Evolutionary conservation across 2,329 filamentous ascomycete genomes (phyloP), one percentile per base, ranked within the genome.

Genomic region (Cladobotryum protrusum): DNA sequence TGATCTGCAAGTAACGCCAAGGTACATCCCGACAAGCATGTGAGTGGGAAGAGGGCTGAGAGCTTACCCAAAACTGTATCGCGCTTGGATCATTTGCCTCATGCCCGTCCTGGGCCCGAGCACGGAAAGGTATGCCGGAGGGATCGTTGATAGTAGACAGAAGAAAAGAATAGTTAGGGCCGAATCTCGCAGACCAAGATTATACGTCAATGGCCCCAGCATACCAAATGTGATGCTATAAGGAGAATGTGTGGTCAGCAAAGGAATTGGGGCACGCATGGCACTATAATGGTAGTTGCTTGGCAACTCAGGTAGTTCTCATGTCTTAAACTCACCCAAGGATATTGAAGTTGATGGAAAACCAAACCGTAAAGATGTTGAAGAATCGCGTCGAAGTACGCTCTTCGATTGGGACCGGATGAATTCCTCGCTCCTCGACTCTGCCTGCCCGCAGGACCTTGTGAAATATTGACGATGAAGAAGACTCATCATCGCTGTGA

Each of bases 41-140:
- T 33, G 20, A 24, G 13, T 17, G n/a, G 17, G 50, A 29, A 37
- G 19, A 37, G 29, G 6, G 14, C 13, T 8, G 5, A 6, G 8
- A 19, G 40, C 66, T 47, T 65, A 78, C 70, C 79, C 81, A 60
- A 83, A 86, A 37, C 76, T 78, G 62, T 78, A 85, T 18, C 82
- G 72, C 4, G 82, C 81, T 56, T 82, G 79, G 7, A 85, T 75
- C 73, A 85, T 82, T 63, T 85, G 81, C 14, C 82, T 73, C 73
- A 85, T 77, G 39, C 81, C 82, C 9, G 80, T 83, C 63, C 76
- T 77, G 4, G 81, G 78, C 0, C 81, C 81, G 45, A 82, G 64
- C 0, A 76, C 81, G 39, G 74, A 74, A 20, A 85, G 67, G 57
- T 77, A 82, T 3, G 78, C 81, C 1, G 80, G 76, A 0, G 76